Evolutionary conservation across 1,139 yeast genomes (phyloP), one percentile per base, ranked within the genome.

Genomic region (Hemisphaericaspora xylofermentans): DNA sequence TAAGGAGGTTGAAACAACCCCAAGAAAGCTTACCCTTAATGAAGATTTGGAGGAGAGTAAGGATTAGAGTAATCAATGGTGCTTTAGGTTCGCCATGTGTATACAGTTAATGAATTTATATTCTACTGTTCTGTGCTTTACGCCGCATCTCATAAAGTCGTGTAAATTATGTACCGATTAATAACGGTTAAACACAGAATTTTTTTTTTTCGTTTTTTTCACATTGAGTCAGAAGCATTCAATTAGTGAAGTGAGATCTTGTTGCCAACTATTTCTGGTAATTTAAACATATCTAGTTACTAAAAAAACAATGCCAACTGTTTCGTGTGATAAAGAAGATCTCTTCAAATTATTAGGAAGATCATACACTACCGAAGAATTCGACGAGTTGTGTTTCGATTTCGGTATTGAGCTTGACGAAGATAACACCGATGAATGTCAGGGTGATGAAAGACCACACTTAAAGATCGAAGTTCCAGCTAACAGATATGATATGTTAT

Each of bases 401-500:
- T 94, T 91, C 55, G 99, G 99, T 54, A 83, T 94, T 54, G 99
- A 94, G 70, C 77, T 94, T 51, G 99, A 94, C 63, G 98, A 94
- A 69, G 98, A 94, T 63, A 81, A 87, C 54, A 86, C 94, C 36
- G 88, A 84, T 39, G 94, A 84, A 40, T 84, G 87, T 48, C 72
- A 71, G 53, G 84, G 77, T 43, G 82, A 78, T 36, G 97, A 91
- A 68, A 88, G 98, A 64, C 97, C 99, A 17, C 95, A 91, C 66
- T 76, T 88, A 57, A 94, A 94, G 70, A 89, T 94, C 58, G 99
- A 94, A 64, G 84, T 94, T 51, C 98, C 97, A 43, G 99, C 99
- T 49, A 94, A 94, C 70, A 81, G 98, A 71, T 94, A 93, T 60
- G 99, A 93, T 63, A 82, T 94, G 93, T 81, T 94, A 53, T 94